These are phyloP conservation scores for Akanthomyces muscarius DNA, from an alignment of 2,329 filamentous ascomycete species.

Conservation along the genomic window DNA sequence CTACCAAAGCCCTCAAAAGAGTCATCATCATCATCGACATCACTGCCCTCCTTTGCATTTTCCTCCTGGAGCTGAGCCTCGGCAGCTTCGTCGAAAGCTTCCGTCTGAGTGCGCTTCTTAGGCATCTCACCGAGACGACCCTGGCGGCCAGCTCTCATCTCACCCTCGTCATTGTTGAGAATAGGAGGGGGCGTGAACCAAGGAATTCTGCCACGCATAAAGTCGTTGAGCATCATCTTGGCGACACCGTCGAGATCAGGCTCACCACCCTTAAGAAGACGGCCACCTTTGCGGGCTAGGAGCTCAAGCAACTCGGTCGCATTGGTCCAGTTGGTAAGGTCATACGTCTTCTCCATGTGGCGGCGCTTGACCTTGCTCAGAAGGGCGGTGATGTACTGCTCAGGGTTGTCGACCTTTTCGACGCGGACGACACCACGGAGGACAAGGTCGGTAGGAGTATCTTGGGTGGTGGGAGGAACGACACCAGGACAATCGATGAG, in stretches of 20 bases:
- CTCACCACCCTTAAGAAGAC: slow-evolving; percentile 87
- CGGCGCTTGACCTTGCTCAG: slow-evolving; percentile 75
- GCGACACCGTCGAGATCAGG: slow-evolving; percentile 92
- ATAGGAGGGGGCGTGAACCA: slow-evolving; percentile 86
- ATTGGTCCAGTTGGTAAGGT: slow-evolving; percentile 73
- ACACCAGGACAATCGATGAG: slow-evolving; percentile 97
- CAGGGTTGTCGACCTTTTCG: slow-evolving; percentile 93
- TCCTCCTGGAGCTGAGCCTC: slow-evolving; percentile 34
- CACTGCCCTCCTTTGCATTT: slow-evolving; percentile 43
- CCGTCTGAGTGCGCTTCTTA: slow-evolving; percentile 61
- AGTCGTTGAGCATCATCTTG: slow-evolving; percentile 96
- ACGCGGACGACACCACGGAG: slow-evolving; percentile 88
- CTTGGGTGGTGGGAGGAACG: slow-evolving; percentile 80
- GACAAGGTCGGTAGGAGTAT: slow-evolving; percentile 82
- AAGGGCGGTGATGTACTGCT: slow-evolving; percentile 88
- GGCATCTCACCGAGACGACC: slow-evolving; percentile 84
- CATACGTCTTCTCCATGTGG: slow-evolving; percentile 91
- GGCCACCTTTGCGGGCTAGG: slow-evolving; percentile 80
- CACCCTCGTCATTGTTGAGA: slow-evolving; percentile 41
- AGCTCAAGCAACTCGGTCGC: slow-evolving; percentile 81
- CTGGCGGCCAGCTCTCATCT: slow-evolving; percentile 63
- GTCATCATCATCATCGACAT: slow-evolving; percentile 34
- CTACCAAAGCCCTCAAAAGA: slow-evolving; percentile 37
- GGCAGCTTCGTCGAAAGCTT: slow-evolving; percentile 32
- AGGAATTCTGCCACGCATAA: slow-evolving; percentile 88